phyloP scores from a whole-genome alignment of 169 alveolate genomes.

The Plasmodium inui region DNA sequence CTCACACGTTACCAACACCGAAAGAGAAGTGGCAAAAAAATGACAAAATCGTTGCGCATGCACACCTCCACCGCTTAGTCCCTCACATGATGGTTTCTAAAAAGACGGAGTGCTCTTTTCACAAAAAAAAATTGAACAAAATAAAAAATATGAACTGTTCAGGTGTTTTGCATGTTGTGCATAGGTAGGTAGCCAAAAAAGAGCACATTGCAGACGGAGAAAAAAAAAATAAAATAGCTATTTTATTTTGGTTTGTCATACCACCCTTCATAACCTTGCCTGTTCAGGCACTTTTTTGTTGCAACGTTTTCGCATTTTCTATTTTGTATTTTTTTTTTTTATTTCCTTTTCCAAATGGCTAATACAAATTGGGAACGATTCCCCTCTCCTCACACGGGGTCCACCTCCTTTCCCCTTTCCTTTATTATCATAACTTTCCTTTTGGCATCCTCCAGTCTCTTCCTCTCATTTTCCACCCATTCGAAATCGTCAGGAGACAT shows the following conservation, averaged over 20 bases:
- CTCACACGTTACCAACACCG: background rate
- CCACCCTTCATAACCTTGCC: background rate
- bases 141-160: slow-evolving; percentile 5
- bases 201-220: background rate
- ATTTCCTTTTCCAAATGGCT: background rate
- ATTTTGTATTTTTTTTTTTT: background rate
- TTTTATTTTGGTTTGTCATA: background rate
- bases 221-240: background rate
- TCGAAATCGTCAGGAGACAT: slow-evolving; percentile 85
- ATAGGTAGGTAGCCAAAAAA: background rate
- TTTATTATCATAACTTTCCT: slow-evolving; percentile 69
- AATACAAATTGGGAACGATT: background rate
- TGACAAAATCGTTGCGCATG: background rate
- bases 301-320: background rate
- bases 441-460: slow-evolving; percentile 85
- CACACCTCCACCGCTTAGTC: background rate
- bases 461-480: slow-evolving; percentile 86
- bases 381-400: background rate
- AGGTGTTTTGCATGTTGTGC: background rate
- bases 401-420: slow-evolving; percentile 26
- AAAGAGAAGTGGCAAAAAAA: background rate
- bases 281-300: background rate
- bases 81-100: background rate
- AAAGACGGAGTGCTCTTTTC: background rate
- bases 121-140: background rate